Base-by-base conservation (phyloP, 257 asterid species). In the Nicotiana otophora region DNA sequence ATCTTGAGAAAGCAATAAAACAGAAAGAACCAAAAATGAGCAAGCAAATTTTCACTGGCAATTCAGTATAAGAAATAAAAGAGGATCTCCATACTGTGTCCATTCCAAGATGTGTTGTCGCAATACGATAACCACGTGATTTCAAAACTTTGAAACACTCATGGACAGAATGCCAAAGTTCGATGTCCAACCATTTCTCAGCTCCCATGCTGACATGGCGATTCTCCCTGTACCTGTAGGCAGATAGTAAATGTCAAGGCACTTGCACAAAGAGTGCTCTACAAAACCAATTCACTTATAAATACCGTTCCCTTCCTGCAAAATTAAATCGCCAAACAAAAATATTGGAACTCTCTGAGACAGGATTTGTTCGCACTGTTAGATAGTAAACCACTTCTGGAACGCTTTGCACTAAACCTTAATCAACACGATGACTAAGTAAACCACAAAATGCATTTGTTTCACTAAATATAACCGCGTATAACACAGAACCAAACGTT, bases 171-270 rank as follows among this genome's bases (percentile, higher is more conserved):
- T 86, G 77, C 99, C 99, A 96, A n/a, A 92, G 90, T 84, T 96
- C 99, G 46, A 96, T 93, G 82, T 96, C 99, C 90, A 96, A 87
- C 99, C 99, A 96, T 87, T 93, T 96, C 91, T 96, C 98, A 20
- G 99, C 98, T 81, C 99, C 99, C 97, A 91, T 94, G 91, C 99
- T 96, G 54, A 96, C 98, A 86, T 96, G 99, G 12, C 98, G 98
- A 82, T 94, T 94, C 83, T 92, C 97, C 86, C 90, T 90, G 83
- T 93, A 96, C 91, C 99, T 96, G 86, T 83, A 85, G 10, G 65
- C 20, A 51, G 19, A 81, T 33, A 48, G 48, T 54, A 64, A 81
- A 48, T 64, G 66, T 46, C 65, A 81, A 64, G 63, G 77, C 65
- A 64, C 5, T 64, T 36, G 34, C 14, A 46, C 31, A 57, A 51